Base-by-base conservation (phyloP, 371 early-diverging fungal species). In the Mortierella sp. region DNA sequence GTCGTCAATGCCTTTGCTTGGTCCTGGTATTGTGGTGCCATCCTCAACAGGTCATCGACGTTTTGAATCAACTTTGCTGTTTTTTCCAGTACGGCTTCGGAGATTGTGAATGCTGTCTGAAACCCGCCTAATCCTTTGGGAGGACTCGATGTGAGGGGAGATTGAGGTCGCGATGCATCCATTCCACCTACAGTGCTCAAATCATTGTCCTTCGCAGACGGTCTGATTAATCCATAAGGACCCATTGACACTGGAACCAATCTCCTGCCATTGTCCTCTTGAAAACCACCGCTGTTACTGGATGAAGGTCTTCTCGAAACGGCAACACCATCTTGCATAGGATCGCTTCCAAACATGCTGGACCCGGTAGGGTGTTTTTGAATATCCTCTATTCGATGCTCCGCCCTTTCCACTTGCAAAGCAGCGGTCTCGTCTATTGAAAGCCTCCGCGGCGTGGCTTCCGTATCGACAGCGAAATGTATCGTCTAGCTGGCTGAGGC, bases 401-500 rank as follows among this genome's bases (percentile, higher is more conserved):
- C 34, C 10, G 34, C 7, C 34, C 4, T 10, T 10, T 34, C 10
- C 34, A 10, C 34, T 10, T 34, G 4, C 10, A 34, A 4, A 10
- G 34, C 7, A 34, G 34, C 34, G 10, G 34, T 34, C 34, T 34
- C 7, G 34, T 34, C 34, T 10, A 7, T 4, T 34, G 7, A 10
- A 34, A 7, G 10, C 34, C 10, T 10, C 34, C 10, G 34, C 4
- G 34, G 71, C 1, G 66, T 53, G 1, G 59, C 51, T 3, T 66
- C 58, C 4, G 50, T 50, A 16, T 55, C 46, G 24, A 34, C 13
- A 19, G n/a, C 43, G 61, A 43, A 70, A 70, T 16, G 61, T 68
- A 19, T 70, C 74, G 26, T 74, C 78, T 6, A 76, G 46, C 31
- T 76, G 67, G 41, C 67, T 71, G 47, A 60, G 54, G 18, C 63